Base-by-base conservation (phyloP, 148 eudicot species). In the Arctostaphylos glauca region DNA sequence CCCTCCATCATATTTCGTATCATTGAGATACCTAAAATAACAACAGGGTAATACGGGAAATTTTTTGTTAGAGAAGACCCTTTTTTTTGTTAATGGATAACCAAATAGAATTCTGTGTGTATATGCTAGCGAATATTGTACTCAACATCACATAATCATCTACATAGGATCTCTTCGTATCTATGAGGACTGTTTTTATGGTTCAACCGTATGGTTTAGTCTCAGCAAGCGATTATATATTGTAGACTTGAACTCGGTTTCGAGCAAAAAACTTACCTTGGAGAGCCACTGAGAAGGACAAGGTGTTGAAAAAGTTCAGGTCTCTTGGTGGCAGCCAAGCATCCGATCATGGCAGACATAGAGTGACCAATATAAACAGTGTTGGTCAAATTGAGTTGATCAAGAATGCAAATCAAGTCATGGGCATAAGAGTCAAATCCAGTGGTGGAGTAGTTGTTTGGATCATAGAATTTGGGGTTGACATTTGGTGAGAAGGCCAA, bases 331-430 rank as follows among this genome's bases (percentile, higher is more conserved):
- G 89, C 81, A 47, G 89, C 91, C 38, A 87, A 13, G 74, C 89
- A 89, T 38, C 91, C 91, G 50, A 89, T 85, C 89, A 89, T 87
- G 53, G 91, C 84, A 6, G 89, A 78, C 89, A 87, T 85, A 9
- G 88, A 87, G 49, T 89, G 91, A 47, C 87, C 91, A 77, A 89
- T 5, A 52, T 84, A 89, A 5, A 80, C 80, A 44, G 58, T 84
- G 2, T 79, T 75, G 16, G 77, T 67, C 48, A 87, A 80, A 5
- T 79, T 64, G 84, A 85, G 83, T 77, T 89, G 84, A 52, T 85
- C 87, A 62, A 85, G 82, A 74, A 87, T 75, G 43, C 78, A 62
- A 74, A 89, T 6, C 88, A 89, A 83, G 83, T 89, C 86, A 43
- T 84, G 41, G 52, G 86, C 88, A 67, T 83, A 87, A 12, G 76